These are phyloP conservation scores for Neofusicoccum laricinum DNA, from an alignment of 2,329 filamentous ascomycete species.

Conservation along the genomic window DNA sequence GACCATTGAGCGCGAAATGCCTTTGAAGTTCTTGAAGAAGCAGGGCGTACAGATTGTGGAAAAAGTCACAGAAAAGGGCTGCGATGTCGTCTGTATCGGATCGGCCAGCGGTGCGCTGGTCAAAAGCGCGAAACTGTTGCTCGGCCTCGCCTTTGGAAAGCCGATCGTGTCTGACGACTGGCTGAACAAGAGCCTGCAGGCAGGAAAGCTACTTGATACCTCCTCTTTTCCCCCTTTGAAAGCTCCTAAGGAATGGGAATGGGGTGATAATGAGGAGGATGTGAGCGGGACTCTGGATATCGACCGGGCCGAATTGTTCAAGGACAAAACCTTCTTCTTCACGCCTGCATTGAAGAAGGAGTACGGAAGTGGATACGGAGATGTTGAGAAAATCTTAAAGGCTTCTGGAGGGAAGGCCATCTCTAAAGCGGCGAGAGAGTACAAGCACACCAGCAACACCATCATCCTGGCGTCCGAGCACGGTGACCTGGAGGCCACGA, in stretches of 20 bases:
- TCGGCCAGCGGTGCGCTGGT: background rate
- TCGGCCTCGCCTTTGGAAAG: slow-evolving; percentile 42
- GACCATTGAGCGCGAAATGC: background rate
- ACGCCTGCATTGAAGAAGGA: slow-evolving; percentile 38
- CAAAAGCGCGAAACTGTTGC: slow-evolving; percentile 40
- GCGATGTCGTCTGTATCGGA: slow-evolving; percentile 6
- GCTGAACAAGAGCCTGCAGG: slow-evolving; percentile 39
- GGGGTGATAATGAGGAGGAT: slow-evolving; percentile 27
- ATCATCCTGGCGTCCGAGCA: slow-evolving; percentile 40
- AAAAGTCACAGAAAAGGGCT: background rate
- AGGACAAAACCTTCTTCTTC: slow-evolving; percentile 49
- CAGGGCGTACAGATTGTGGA: background rate
- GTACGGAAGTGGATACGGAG: slow-evolving; percentile 31
- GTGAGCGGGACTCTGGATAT: slow-evolving; percentile 31
- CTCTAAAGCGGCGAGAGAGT: slow-evolving; percentile 23
- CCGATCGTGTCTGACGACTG: slow-evolving; percentile 48
- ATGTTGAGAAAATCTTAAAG: slow-evolving; percentile 38
- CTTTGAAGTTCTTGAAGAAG: background rate
- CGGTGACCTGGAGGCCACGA: slow-evolving; percentile 34
- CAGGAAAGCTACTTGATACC: slow-evolving; percentile 35
- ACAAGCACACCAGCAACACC: slow-evolving; percentile 20
- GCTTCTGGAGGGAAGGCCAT: slow-evolving; percentile 38
- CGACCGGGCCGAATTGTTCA: slow-evolving; percentile 46
- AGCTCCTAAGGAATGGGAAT: slow-evolving; percentile 35
- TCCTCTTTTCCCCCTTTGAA: slow-evolving; percentile 33